A percentile compares a stretch with the other conserved stretches of the same genome.
Evolutionary conservation across 148 eudicot genomes (phyloP).

Genomic region (Vaccinium corymbosum): DNA sequence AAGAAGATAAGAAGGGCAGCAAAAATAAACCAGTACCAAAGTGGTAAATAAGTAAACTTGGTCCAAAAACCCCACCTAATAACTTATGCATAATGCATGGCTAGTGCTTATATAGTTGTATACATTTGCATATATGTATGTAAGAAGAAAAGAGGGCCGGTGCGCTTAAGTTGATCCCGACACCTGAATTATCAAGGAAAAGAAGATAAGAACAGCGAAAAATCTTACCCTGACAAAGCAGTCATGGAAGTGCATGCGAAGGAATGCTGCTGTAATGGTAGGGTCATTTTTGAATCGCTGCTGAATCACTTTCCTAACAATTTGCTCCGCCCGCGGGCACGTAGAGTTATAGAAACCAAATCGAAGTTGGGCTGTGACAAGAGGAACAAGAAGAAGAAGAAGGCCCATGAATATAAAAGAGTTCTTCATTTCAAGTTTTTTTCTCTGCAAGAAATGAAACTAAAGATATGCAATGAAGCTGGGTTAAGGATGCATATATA

Average conservation of each 20-base stretch:
- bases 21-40: too few relatives aligned
- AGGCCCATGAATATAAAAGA: not conserved
- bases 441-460: not conserved
- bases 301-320: slow-evolving; percentile 23
- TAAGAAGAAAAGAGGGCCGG: too few relatives aligned
- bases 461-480: not conserved
- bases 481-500: not conserved
- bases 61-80: too few relatives aligned
- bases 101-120: too few relatives aligned
- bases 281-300: slow-evolving; percentile 12
- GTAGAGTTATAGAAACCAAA: slow-evolving; percentile 10
- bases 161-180: too few relatives aligned
- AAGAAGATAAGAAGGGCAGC: too few relatives aligned
- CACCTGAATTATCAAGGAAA: not conserved
- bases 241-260: slow-evolving; percentile 39
- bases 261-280: slow-evolving; percentile 21
- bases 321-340: slow-evolving; percentile 27
- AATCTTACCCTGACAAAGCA: slow-evolving; percentile 30
- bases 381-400: not conserved
- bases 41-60: too few relatives aligned
- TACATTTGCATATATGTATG: too few relatives aligned
- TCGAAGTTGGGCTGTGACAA: slow-evolving; percentile 15
- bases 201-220: not conserved
- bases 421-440: not conserved
- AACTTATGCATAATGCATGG: too few relatives aligned